phyloP scores from a whole-genome alignment of 2,329 filamentous ascomycete species.

The Xylariales sp. region DNA sequence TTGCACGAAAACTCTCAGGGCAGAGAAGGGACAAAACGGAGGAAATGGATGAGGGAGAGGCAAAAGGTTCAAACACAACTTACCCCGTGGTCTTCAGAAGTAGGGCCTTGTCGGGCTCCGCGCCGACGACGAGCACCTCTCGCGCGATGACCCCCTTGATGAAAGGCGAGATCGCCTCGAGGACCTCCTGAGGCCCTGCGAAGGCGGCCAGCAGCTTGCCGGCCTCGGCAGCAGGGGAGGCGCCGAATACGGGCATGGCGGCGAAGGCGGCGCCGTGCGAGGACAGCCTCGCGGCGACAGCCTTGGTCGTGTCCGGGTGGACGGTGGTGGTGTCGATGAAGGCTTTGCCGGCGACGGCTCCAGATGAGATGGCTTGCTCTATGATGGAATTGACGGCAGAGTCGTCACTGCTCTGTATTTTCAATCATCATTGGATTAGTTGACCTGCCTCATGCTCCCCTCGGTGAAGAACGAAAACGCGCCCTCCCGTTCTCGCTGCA shows the following conservation, averaged over 20 bases:
- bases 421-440: too few relatives aligned
- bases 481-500: too few relatives aligned
- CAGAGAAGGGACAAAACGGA: too few relatives aligned
- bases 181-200: constrained; percentile 29
- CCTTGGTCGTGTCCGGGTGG: constrained; percentile 25
- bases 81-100: constrained; percentile 40
- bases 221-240: constrained; percentile 34
- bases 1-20: too few relatives aligned
- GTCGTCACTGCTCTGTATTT: constrained; percentile 28
- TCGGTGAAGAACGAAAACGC: too few relatives aligned
- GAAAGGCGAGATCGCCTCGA: constrained; percentile 29
- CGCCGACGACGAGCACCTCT: constrained; percentile 35
- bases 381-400: constrained; percentile 21
- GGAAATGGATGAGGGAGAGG: too few relatives aligned
- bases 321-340: constrained; percentile 26
- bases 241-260: constrained; percentile 37
- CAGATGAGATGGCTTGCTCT: constrained; percentile 13
- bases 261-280: constrained; percentile 28
- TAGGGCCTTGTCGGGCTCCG: constrained; percentile 34
- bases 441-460: too few relatives aligned
- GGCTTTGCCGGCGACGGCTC: constrained; percentile 21
- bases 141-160: constrained; percentile 38
- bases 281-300: constrained; percentile 25
- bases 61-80: too few relatives aligned
- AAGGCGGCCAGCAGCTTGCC: constrained; percentile 40